Conservation (phyloP, 306 rosid species). For the Cotoneaster glaucophyllus region DNA sequence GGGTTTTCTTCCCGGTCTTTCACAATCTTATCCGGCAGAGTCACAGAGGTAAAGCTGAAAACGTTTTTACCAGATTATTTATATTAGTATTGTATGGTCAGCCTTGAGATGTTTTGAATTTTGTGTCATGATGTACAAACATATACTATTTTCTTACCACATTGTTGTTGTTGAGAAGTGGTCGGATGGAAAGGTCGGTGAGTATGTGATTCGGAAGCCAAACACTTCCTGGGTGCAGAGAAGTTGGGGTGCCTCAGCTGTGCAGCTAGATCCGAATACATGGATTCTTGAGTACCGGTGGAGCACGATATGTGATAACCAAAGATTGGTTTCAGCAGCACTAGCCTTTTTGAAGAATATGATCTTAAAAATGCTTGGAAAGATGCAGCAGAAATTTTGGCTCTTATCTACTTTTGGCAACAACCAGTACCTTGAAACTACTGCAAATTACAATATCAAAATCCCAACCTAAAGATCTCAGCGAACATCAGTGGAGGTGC, state of each 20-base stretch:
- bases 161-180: slow-evolving; percentile 41
- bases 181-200: slow-evolving; percentile 56
- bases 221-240: slow-evolving; percentile 67
- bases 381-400: slow-evolving; percentile 48
- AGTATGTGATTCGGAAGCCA: slow-evolving; percentile 43
- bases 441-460: slow-evolving; percentile 9
- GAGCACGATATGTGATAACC: slow-evolving; percentile 37
- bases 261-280: slow-evolving; percentile 68
- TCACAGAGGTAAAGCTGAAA: slow-evolving; percentile 53
- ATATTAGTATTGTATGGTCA: background rate
- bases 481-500: slow-evolving; percentile 6
- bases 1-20: slow-evolving; percentile 53
- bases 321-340: slow-evolving; percentile 37
- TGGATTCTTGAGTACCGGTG: slow-evolving; percentile 81
- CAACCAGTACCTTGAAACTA: slow-evolving; percentile 6
- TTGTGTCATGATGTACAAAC: background rate
- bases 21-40: slow-evolving; percentile 70
- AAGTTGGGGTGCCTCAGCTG: slow-evolving; percentile 69
- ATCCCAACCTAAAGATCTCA: slow-evolving; percentile 46
- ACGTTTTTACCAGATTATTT: background rate
- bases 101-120: background rate
- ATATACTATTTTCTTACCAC: background rate
- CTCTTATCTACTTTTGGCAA: slow-evolving; percentile 30
- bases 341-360: slow-evolving; percentile 34
- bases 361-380: slow-evolving; percentile 28